These are phyloP conservation scores for Blastosporella zonata DNA, from an alignment of 1,284 basidiomycete species.

Conservation along the genomic window DNA sequence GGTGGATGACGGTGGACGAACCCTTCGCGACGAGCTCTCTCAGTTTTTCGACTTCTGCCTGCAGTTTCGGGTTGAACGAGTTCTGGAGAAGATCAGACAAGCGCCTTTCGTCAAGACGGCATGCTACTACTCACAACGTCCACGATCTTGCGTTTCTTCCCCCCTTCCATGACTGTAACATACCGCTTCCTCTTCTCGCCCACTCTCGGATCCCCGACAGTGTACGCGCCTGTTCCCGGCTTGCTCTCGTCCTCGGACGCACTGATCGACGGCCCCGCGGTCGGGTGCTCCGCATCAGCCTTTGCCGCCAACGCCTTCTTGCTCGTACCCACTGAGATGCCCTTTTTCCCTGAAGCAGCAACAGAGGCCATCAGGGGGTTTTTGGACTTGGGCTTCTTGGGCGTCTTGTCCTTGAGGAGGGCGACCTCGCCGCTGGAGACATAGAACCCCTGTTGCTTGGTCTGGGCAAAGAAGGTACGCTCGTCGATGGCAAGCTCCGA, in stretches of 20 bases:
- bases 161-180: slow-evolving; percentile 44
- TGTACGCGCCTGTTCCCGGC: slow-evolving; percentile 19
- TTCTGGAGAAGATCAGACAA: slow-evolving; percentile 29
- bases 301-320: slow-evolving; percentile 15
- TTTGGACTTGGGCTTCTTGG: slow-evolving; percentile 69
- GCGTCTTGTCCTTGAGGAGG: slow-evolving; percentile 73
- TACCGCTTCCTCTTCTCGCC: slow-evolving; percentile 53
- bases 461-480: slow-evolving; percentile 88
- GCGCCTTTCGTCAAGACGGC: too few relatives aligned
- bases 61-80: slow-evolving; percentile 69
- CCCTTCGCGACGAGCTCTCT: slow-evolving; percentile 60
- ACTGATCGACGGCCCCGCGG: slow-evolving; percentile 1
- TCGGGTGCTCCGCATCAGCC: slow-evolving; percentile 6
- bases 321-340: slow-evolving; percentile 7
- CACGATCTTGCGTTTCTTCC: slow-evolving; percentile 69
- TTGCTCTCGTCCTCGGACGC: slow-evolving; percentile 4
- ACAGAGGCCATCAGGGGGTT: slow-evolving; percentile 32
- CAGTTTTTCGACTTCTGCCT: slow-evolving; percentile 59
- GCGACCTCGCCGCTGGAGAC: slow-evolving; percentile 86
- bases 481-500: slow-evolving; percentile 90
- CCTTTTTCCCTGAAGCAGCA: slow-evolving; percentile 12
- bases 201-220: slow-evolving; percentile 18
- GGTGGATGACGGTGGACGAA: slow-evolving; percentile 23
- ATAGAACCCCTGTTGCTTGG: slow-evolving; percentile 93
- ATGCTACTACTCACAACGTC: slow-evolving; percentile 62